Base-by-base conservation (phyloP, 2,329 filamentous ascomycete species). In the Penicillium rolfsii region DNA sequence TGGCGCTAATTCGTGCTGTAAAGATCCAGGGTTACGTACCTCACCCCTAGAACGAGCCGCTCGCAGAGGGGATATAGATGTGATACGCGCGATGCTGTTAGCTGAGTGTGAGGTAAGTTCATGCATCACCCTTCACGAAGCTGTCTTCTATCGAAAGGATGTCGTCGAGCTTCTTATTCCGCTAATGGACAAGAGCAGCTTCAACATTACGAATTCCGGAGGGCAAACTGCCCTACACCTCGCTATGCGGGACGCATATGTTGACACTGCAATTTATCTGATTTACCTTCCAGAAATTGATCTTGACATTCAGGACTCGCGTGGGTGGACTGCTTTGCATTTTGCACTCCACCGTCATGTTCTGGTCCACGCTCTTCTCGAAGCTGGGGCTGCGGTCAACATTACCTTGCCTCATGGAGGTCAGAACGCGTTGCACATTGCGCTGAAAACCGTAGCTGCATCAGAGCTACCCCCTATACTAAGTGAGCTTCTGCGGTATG, bases 11-110 rank as follows among this genome's bases (percentile, higher is more conserved):
- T 19, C 49, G 8, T 52, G 49, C 24, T 26, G 12, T 2, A 22
- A 19, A 24, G 49, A 52, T 1, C 30, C 33, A n/a, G 49, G 49
- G 4, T 33, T 22, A 7, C 35, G 6, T 22, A 38, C 49, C 5
- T 52, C 49, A 24, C 19, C 49, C 6, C 49, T 52, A 16, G 49
- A 52, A 11, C 49, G 49, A 22, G 49, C 49, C n/a, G 49, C 49
- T 35, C 30, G 14, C 4, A 52, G 16, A 11, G 33, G 49, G 2
- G 49, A 52, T 3, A 7, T 38, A 4, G 49, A 36, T 5, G 35
- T 52, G 49, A 16, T 52, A 11, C 33, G 22, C 6, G n/a, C 16
- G 4, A 22, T 52, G 49, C 9, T 36, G 12, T 26, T n/a, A 11
- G n/a, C 33, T 36, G 49, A 24, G 22, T n/a, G 11, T 9, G 33